Conservation (phyloP, 345 rosid genomes). For the Populus ilicifolia region DNA sequence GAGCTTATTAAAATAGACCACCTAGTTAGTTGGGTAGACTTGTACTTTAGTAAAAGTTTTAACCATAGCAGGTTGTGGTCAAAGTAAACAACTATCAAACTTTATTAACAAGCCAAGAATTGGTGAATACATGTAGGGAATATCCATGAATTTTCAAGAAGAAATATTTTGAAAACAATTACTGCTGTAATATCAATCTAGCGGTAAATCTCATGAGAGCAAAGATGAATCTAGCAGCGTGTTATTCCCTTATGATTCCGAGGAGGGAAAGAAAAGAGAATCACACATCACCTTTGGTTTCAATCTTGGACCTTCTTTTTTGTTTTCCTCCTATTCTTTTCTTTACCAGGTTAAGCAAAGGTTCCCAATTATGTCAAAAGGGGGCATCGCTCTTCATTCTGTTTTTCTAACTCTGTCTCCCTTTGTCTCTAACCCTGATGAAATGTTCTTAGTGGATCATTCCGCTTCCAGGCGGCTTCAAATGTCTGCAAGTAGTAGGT, state of each 20-base stretch:
- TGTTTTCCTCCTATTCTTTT: background rate
- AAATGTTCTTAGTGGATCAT: background rate
- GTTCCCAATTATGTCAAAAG: background rate
- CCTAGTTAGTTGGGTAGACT: slow-evolving; percentile 6
- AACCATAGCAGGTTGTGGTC: slow-evolving; percentile 21
- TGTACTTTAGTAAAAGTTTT: slow-evolving; percentile 11
- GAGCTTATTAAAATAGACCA: slow-evolving; percentile 38
- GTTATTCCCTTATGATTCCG: slow-evolving; percentile 7
- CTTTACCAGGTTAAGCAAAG: background rate
- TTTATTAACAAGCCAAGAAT: background rate
- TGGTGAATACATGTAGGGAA: background rate
- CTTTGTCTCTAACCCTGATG: background rate
- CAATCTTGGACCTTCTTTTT: background rate
- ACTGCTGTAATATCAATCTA: too few relatives aligned
- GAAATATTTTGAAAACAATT: too few relatives aligned
- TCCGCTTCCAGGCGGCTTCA: background rate
- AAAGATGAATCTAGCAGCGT: background rate
- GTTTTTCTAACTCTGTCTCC: background rate
- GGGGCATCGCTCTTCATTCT: background rate
- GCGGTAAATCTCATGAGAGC: background rate
- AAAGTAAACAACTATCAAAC: background rate
- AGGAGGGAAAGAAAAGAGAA: slow-evolving; percentile 13
- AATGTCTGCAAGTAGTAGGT: too few relatives aligned
- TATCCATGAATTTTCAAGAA: too few relatives aligned
- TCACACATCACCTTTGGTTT: slow-evolving; percentile 8